Percentiles rank a stretch among this genome's conserved stretches.
Evolutionary conservation across 1,284 basidiomycete species (phyloP).

Genomic region (Naganishia albida): DNA sequence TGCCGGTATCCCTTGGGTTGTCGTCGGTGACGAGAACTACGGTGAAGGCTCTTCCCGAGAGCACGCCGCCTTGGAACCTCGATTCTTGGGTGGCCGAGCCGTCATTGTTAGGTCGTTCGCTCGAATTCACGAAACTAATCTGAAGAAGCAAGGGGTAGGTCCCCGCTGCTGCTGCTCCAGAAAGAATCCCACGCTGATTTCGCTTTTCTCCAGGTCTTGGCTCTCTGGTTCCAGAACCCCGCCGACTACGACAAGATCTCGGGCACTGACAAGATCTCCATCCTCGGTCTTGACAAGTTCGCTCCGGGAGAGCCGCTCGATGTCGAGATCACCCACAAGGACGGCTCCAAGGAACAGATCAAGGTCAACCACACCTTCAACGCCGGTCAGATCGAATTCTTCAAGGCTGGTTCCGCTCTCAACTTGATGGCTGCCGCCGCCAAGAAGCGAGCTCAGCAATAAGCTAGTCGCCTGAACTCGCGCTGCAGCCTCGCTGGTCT

Average conservation of each 20-base stretch:
- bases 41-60: conserved; percentile 98
- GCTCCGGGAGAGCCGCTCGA: conserved; percentile 85
- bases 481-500: neutral
- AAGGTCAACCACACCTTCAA: conserved; percentile 49
- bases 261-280: conserved; percentile 79
- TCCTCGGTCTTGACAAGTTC: conserved; percentile 79
- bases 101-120: conserved; percentile 95
- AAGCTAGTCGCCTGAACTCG: conserved; percentile 6
- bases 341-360: conserved; percentile 70
- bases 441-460: conserved; percentile 30
- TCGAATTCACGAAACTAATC: conserved; percentile 94
- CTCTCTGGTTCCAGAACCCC: conserved; percentile 69
- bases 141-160: conserved; percentile 66
- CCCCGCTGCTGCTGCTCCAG: neutral
- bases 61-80: conserved; percentile 95
- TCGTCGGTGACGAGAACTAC: conserved; percentile 91
- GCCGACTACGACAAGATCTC: conserved; percentile 88
- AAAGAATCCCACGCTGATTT: neutral
- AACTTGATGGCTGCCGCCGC: conserved; percentile 52
- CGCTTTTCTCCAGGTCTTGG: conserved; percentile 60
- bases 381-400: conserved; percentile 87
- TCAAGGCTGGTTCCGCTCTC: conserved; percentile 76
- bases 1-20: conserved; percentile 89
- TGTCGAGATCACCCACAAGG: conserved; percentile 74
- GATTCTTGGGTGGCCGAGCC: conserved; percentile 92